Evolutionary conservation across 2,329 filamentous ascomycete genomes (phyloP).

Genomic region (Pochonia chlamydosporia): DNA sequence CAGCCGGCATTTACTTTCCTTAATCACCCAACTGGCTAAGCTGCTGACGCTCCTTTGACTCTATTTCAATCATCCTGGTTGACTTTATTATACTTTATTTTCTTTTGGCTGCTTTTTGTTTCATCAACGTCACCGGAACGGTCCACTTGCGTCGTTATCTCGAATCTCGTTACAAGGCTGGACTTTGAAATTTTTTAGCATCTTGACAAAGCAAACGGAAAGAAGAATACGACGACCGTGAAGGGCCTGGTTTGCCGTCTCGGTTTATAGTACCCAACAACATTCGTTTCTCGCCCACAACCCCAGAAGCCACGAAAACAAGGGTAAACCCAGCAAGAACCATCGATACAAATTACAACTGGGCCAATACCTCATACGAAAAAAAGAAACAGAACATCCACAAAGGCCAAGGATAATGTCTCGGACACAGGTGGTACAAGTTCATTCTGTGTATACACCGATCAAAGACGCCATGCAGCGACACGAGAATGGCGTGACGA

Average conservation of each 20-base stretch:
- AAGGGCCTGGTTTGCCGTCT: constrained; percentile 17
- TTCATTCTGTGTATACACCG: constrained; percentile 40
- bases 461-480: constrained; percentile 50
- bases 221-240: constrained; percentile 9
- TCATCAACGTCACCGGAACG: too few species aligned
- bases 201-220: background rate
- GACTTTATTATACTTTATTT: background rate
- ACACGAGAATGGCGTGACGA: constrained; percentile 55
- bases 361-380: constrained; percentile 7
- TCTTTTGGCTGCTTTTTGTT: too few species aligned
- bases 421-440: constrained; percentile 41
- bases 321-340: too few species aligned
- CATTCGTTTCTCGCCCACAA: constrained; percentile 6
- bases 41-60: constrained; percentile 48
- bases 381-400: constrained; percentile 9
- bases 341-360: background rate
- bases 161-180: background rate
- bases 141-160: background rate
- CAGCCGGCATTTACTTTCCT: constrained; percentile 25
- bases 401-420: constrained; percentile 33
- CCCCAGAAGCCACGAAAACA: too few species aligned
- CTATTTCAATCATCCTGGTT: background rate
- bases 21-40: constrained; percentile 50
- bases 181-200: background rate
- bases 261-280: background rate